A percentile compares a stretch with the other conserved stretches of the same genome.
phyloP scores from a whole-genome alignment of 2,329 filamentous ascomycete genomes.

The Fusarium robinianum region DNA sequence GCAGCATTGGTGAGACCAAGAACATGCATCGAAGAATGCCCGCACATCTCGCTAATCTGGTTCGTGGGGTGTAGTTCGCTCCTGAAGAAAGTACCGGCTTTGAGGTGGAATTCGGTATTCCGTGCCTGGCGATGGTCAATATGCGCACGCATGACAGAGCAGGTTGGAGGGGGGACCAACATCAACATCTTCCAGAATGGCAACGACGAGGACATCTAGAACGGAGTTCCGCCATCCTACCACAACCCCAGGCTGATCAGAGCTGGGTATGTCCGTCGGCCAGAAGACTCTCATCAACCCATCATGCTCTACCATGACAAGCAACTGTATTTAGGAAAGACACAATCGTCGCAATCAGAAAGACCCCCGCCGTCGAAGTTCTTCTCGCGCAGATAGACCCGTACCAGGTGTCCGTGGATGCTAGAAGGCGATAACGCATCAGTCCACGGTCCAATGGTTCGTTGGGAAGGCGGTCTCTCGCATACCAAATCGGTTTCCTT shows the following conservation, averaged over 20 bases:
- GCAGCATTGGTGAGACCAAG: conserved; percentile 78
- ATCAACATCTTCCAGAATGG: conserved; percentile 88
- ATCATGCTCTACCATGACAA: conserved; percentile 74
- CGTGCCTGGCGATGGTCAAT: conserved; percentile 58
- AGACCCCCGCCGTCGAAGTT: conserved; percentile 89
- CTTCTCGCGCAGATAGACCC: conserved; percentile 92
- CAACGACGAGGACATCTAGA: conserved; percentile 86
- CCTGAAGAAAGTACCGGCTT: conserved; percentile 80
- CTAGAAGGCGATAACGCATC: too few species aligned
- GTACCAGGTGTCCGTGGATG: conserved; percentile 79
- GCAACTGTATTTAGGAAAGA: conserved; percentile 37
- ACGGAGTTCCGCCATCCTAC: conserved; percentile 96
- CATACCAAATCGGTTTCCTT: conserved; percentile 80
- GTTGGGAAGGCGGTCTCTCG: conserved; percentile 5
- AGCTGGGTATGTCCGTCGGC: conserved; percentile 82
- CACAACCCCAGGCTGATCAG: conserved; percentile 77
- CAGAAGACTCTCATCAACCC: conserved; percentile 98
- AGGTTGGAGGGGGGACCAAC: conserved; percentile 52
- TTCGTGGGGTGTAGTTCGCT: conserved; percentile 78
- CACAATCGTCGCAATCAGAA: conserved; percentile 63
- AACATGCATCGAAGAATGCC: conserved; percentile 80
- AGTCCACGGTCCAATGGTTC: conserved; percentile 30
- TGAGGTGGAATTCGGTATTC: conserved; percentile 86
- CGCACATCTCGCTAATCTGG: conserved; percentile 83
- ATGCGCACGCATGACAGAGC: not conserved